phyloP scores from a whole-genome alignment of 331 rosid genomes.

The Cydonia oblonga region DNA sequence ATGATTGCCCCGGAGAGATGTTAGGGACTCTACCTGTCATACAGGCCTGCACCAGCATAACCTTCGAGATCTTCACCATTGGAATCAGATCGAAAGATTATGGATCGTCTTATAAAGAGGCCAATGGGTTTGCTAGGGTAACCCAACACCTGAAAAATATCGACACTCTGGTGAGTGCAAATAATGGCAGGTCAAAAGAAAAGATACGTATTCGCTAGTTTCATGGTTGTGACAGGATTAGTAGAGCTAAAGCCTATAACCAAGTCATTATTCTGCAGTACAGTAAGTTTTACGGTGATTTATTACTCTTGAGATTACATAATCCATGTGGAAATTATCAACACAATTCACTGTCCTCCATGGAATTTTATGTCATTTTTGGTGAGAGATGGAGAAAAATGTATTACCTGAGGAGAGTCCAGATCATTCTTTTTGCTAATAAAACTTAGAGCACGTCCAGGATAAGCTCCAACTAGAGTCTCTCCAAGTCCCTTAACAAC shows the following conservation, averaged over 20 bases:
- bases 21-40: slow-evolving; percentile 59
- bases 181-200: slow-evolving; percentile 4
- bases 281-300: not conserved
- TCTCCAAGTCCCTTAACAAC: slow-evolving; percentile 98
- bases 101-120: slow-evolving; percentile 64
- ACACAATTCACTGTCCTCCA: not conserved
- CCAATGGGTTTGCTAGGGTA: slow-evolving; percentile 96
- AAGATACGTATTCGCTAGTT: not conserved
- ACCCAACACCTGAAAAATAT: slow-evolving; percentile 63
- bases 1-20: not conserved
- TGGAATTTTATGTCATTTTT: not conserved
- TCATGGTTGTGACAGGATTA: not conserved
- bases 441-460: slow-evolving; percentile 97
- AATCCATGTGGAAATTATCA: not conserved
- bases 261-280: not conserved
- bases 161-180: slow-evolving; percentile 7
- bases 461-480: slow-evolving; percentile 96
- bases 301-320: slow-evolving; percentile 17
- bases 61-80: slow-evolving; percentile 99
- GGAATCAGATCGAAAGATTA: slow-evolving; percentile 94
- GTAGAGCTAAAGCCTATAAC: not conserved
- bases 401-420: slow-evolving; percentile 70
- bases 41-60: slow-evolving; percentile 98
- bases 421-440: slow-evolving; percentile 70
- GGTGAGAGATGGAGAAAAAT: not conserved